These are phyloP conservation scores for Starmera amethionina DNA, from an alignment of 805 yeast genomes.

Conservation along the genomic window DNA sequence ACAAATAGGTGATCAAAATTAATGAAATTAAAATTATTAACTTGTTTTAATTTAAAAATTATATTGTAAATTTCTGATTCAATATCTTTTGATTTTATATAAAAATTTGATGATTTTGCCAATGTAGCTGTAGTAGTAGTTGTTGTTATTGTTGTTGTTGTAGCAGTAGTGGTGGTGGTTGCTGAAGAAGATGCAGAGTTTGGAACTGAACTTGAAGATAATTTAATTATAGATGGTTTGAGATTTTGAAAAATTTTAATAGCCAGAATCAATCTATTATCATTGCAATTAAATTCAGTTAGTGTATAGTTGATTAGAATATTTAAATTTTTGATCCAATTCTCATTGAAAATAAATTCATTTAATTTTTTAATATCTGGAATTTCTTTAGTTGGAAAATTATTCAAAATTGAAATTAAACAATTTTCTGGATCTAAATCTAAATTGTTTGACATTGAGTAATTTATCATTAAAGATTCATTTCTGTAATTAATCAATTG, in stretches of 20 bases:
- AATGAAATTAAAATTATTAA: constrained; percentile 23
- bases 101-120: constrained; percentile 7
- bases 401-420: constrained; percentile 29
- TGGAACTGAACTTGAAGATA: no score
- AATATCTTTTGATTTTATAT: constrained; percentile 19
- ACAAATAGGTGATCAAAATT: constrained; percentile 30
- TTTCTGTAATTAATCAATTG: constrained; percentile 57
- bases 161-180: neutral
- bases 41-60: constrained; percentile 25
- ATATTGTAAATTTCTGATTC: constrained; percentile 26
- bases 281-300: constrained; percentile 16
- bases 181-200: no score
- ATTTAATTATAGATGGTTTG: no score
- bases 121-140: neutral
- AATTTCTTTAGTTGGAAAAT: constrained; percentile 15
- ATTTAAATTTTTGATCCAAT: constrained; percentile 28
- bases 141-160: neutral
- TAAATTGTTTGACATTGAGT: constrained; percentile 13
- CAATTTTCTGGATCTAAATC: constrained; percentile 7
- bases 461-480: constrained; percentile 57
- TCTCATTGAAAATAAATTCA: constrained; percentile 16
- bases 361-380: constrained; percentile 22
- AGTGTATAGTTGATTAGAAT: constrained; percentile 31
- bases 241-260: constrained; percentile 6
- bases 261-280: constrained; percentile 8